phyloP scores from a whole-genome alignment of 1,139 yeast species.

The Taiozyma sp. region DNA sequence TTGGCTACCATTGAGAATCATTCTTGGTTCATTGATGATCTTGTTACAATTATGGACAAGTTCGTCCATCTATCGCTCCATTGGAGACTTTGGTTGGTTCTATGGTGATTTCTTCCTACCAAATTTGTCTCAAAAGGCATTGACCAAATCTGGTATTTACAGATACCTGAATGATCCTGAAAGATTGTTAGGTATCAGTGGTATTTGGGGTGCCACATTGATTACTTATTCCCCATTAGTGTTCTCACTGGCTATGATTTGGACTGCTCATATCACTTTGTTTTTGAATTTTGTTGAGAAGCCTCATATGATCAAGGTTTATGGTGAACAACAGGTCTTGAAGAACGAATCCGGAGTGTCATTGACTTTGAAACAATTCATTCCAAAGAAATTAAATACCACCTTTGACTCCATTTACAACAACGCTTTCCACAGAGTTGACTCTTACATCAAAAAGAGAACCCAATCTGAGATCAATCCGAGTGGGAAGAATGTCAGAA shows the following conservation, averaged over 20 bases:
- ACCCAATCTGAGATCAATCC: constrained; percentile 15
- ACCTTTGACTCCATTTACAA: constrained; percentile 16
- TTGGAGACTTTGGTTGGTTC: constrained; percentile 87
- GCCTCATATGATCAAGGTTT: constrained; percentile 73
- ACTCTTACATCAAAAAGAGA: constrained; percentile 21
- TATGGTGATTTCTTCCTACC: constrained; percentile 84
- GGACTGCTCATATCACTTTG: constrained; percentile 65
- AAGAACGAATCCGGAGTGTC: constrained; percentile 61
- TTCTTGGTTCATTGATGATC: constrained; percentile 50
- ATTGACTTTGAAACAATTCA: constrained; percentile 28
- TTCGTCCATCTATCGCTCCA: constrained; percentile 61
- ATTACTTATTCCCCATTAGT: constrained; percentile 58
- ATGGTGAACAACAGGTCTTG: constrained; percentile 57
- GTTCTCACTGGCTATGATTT: constrained; percentile 49
- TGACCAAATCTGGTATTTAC: constrained; percentile 80
- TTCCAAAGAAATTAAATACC: constrained; percentile 29
- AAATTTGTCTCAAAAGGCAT: constrained; percentile 34
- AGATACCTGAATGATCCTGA: constrained; percentile 84
- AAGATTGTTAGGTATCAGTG: constrained; percentile 75
- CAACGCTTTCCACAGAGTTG: constrained; percentile 15
- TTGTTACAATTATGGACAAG: constrained; percentile 70
- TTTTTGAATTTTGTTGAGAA: constrained; percentile 73
- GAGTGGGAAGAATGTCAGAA: background rate
- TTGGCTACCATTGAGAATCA: constrained; percentile 51
- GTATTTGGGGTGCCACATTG: constrained; percentile 73